Percentiles rank a stretch among this genome's conserved stretches.
phyloP scores from a whole-genome alignment of 2,329 filamentous ascomycete species.

The Karstenula rhodostoma region DNA sequence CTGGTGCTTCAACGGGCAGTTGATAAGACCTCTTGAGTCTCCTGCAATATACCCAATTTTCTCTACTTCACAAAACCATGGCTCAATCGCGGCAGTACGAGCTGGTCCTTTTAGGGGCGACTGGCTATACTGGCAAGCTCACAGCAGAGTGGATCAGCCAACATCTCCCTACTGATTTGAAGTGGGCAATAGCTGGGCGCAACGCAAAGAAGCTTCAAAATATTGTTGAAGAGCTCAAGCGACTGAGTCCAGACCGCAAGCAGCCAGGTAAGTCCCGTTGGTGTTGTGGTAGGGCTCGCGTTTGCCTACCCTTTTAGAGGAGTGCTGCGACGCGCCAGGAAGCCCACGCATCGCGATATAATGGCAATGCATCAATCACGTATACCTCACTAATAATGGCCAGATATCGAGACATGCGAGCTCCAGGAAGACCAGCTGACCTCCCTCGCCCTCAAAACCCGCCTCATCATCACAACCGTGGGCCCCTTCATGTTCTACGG shows the following conservation, averaged over 20 bases:
- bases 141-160: conserved; percentile 78
- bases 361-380: neutral
- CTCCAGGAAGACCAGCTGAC: conserved; percentile 61
- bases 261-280: conserved; percentile 66
- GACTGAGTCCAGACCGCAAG: conserved; percentile 72
- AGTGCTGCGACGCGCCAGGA: neutral
- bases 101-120: conserved; percentile 71
- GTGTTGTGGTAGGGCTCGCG: neutral
- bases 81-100: conserved; percentile 63
- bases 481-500: conserved; percentile 72
- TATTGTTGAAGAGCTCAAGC: conserved; percentile 72
- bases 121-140: conserved; percentile 83
- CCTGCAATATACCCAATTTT: conserved; percentile 5
- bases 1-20: neutral
- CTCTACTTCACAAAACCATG: conserved; percentile 29
- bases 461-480: conserved; percentile 67
- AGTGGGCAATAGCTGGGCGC: conserved; percentile 88
- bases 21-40: neutral
- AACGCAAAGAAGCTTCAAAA: conserved; percentile 77
- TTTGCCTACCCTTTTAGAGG: neutral
- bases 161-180: conserved; percentile 76
- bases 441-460: conserved; percentile 62
- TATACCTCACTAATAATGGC: neutral
- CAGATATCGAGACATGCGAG: conserved; percentile 50
- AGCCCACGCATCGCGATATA: too few species aligned